Evolutionary conservation across 2,329 filamentous ascomycete genomes (phyloP).

Genomic region (Coniochaeta pulveracea): DNA sequence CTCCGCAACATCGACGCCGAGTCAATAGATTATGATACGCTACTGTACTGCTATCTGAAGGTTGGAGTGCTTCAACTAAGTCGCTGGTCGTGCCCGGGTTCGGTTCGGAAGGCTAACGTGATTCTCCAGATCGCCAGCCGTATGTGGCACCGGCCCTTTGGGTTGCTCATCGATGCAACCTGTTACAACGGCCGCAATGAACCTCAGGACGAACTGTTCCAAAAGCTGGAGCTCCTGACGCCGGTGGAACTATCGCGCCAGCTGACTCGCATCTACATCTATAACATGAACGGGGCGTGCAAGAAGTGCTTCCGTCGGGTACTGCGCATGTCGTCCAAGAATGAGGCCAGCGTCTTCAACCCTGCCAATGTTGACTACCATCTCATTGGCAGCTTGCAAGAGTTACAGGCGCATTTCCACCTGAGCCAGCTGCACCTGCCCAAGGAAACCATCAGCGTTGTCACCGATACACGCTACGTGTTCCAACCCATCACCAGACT

Average conservation of each 20-base stretch:
- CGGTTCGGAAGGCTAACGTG: neutral
- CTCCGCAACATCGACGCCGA: conserved; percentile 56
- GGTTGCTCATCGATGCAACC: conserved; percentile 56
- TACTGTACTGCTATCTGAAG: conserved; percentile 59
- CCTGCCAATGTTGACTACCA: conserved; percentile 56
- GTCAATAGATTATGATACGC: conserved; percentile 51
- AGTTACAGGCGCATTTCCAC: conserved; percentile 56
- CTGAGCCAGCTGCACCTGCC: conserved; percentile 55
- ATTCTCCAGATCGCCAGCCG: conserved; percentile 59
- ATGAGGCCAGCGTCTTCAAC: conserved; percentile 48
- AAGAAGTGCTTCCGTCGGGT: conserved; percentile 56
- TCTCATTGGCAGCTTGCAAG: conserved; percentile 52
- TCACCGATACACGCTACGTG: conserved; percentile 53
- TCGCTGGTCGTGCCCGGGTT: neutral
- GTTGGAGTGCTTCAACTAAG: conserved; percentile 21
- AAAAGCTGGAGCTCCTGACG: conserved; percentile 49
- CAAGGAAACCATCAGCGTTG: conserved; percentile 58
- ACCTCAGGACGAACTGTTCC: conserved; percentile 53
- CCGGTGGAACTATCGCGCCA: conserved; percentile 49
- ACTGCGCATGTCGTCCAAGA: conserved; percentile 49
- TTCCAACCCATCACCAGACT: conserved; percentile 55
- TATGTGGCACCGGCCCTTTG: conserved; percentile 59
- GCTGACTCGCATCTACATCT: conserved; percentile 52
- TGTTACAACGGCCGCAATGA: conserved; percentile 60
- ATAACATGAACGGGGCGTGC: conserved; percentile 65